Evolutionary conservation across 805 yeast genomes (phyloP).

Genomic region (Candida sonorensis): DNA sequence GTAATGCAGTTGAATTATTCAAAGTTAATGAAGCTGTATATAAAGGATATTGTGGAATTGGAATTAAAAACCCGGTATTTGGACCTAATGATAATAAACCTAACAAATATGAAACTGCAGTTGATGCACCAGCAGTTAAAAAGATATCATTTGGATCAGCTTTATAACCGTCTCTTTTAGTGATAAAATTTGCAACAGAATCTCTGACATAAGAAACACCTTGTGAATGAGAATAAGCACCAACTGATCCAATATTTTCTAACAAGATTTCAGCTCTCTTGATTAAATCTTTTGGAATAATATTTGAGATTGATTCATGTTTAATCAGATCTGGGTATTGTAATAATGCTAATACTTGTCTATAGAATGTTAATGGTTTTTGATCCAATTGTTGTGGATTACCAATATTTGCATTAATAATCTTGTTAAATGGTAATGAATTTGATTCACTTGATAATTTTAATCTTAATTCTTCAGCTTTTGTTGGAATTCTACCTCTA

Average conservation of each 20-base stretch:
- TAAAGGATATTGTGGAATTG: slow-evolving; percentile 97
- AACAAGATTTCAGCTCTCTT: slow-evolving; percentile 62
- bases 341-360: slow-evolving; percentile 80
- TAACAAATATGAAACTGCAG: slow-evolving; percentile 79
- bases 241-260: slow-evolving; percentile 68
- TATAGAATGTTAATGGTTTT: slow-evolving; percentile 88
- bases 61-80: slow-evolving; percentile 77
- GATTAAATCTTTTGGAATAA: slow-evolving; percentile 62
- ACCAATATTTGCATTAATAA: slow-evolving; percentile 91
- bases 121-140: slow-evolving; percentile 91
- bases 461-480: slow-evolving; percentile 76
- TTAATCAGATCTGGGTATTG: slow-evolving; percentile 74
- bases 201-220: slow-evolving; percentile 71
- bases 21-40: slow-evolving; percentile 93
- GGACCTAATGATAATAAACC: slow-evolving; percentile 63
- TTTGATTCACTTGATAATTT: slow-evolving; percentile 48
- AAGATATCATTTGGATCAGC: slow-evolving; percentile 69
- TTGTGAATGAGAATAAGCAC: slow-evolving; percentile 93
- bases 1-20: slow-evolving; percentile 74
- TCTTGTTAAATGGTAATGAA: slow-evolving; percentile 66
- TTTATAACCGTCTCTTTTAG: slow-evolving; percentile 67
- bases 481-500: slow-evolving; percentile 86
- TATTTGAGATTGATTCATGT: slow-evolving; percentile 20
- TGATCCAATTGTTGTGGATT: slow-evolving; percentile 97
- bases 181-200: slow-evolving; percentile 75